These are phyloP conservation scores for Crithidia fasciculata DNA, from an alignment of 208 protist genomes.

Conservation along the genomic window DNA sequence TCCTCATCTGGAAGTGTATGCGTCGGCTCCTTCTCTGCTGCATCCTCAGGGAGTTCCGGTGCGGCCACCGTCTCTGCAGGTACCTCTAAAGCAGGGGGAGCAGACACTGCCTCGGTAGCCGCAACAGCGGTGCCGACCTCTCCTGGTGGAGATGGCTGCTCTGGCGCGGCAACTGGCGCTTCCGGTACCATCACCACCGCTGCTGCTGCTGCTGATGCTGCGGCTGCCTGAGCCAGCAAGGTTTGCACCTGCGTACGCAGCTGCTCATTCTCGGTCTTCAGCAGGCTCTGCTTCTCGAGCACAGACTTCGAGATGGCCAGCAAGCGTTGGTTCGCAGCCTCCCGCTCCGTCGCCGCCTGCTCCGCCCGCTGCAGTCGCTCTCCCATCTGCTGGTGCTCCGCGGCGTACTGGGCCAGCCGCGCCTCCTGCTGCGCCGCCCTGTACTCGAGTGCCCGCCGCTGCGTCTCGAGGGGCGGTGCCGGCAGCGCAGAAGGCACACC, in stretches of 20 bases:
- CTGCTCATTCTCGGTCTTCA: constrained; percentile 33
- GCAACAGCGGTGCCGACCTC: too few species aligned
- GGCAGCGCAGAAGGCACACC: neutral
- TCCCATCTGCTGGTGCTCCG: constrained; percentile 30
- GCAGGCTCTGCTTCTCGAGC: constrained; percentile 40
- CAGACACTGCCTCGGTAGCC: too few species aligned
- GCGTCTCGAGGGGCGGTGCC: constrained; percentile 13
- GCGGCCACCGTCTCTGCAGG: too few species aligned
- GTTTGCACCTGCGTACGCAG: constrained; percentile 32
- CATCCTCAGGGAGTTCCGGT: too few species aligned
- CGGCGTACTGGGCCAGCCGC: constrained; percentile 26
- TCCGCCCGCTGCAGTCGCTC: constrained; percentile 29
- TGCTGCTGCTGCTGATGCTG: neutral
- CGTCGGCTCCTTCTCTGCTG: too few species aligned
- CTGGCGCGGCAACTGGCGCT: neutral
- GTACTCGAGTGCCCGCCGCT: constrained; percentile 17
- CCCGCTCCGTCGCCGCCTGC: constrained; percentile 21
- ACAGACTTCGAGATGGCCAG: constrained; percentile 43
- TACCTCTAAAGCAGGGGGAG: too few species aligned
- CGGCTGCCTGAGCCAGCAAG: neutral
- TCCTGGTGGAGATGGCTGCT: too few species aligned
- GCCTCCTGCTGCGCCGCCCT: constrained; percentile 22
- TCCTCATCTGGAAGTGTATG: too few species aligned
- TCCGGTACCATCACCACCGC: neutral
- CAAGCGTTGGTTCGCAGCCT: constrained; percentile 41